Conservation (phyloP, 345 rosid species). For the Eucalyptus cladocalyx region DNA sequence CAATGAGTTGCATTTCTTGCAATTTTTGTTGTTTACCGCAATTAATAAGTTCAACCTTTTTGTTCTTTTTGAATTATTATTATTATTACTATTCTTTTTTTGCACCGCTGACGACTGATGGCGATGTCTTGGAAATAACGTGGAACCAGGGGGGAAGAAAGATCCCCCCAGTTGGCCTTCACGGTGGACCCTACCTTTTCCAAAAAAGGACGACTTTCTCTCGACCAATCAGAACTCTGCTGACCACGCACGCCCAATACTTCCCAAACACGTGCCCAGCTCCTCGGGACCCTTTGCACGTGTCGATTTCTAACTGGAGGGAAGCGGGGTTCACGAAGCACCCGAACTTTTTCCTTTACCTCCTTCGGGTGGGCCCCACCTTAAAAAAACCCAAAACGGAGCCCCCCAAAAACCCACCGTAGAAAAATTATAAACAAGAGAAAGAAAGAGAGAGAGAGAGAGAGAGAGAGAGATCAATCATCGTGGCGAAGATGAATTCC, state of each 20-base stretch:
- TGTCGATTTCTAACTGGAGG: neutral
- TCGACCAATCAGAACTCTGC: neutral
- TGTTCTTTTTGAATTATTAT: neutral
- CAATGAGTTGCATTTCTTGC: neutral
- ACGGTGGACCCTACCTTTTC: neutral
- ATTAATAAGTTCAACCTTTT: neutral
- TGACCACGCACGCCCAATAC: neutral
- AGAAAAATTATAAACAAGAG: neutral
- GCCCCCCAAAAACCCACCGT: neutral
- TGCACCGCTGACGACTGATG: neutral
- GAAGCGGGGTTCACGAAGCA: neutral
- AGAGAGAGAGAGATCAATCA: neutral
- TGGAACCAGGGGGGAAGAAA: neutral
- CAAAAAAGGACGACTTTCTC: neutral
- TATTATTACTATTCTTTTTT: neutral
- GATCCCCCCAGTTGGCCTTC: neutral
- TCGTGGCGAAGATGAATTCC: constrained; percentile 15
- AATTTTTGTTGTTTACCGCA: neutral
- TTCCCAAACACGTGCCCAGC: neutral
- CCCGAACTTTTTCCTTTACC: neutral
- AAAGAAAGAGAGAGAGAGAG: neutral
- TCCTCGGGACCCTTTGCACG: neutral
- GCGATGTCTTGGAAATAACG: neutral
- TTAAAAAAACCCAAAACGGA: neutral
- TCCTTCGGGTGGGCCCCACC: neutral